Evolutionary conservation across 768 basidiomycete genomes (phyloP).

Genomic region (Kwoniella europaea): DNA sequence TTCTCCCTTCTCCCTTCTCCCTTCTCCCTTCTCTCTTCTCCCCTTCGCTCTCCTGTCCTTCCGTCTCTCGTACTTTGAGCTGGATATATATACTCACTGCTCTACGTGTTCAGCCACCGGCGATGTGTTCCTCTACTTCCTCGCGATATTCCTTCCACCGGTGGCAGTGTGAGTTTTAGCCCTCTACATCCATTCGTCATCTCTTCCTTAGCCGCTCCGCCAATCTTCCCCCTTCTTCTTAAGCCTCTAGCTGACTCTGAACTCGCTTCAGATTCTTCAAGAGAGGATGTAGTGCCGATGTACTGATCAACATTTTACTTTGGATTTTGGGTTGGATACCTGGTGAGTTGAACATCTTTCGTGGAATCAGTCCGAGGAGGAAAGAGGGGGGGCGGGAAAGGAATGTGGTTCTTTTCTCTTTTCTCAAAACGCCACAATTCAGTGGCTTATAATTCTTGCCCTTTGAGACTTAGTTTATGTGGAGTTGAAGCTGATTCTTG

Average conservation of each 20-base stretch:
- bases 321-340: constrained; percentile 65
- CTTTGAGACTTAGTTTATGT: too few species aligned
- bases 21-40: not conserved
- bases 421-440: not conserved
- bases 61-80: not conserved
- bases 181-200: not conserved
- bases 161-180: constrained; percentile 44
- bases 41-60: not conserved
- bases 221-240: not conserved
- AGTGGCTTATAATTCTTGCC: too few species aligned
- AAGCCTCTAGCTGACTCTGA: constrained; percentile 7
- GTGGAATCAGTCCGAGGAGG: not conserved
- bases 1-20: not conserved
- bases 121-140: constrained; percentile 60
- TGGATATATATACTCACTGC: not conserved
- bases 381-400: not conserved
- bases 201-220: not conserved
- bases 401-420: not conserved
- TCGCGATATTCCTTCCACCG: constrained; percentile 54
- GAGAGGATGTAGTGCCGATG: constrained; percentile 15
- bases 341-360: constrained; percentile 35
- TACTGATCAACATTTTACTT: constrained; percentile 58
- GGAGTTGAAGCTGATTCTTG: not conserved
- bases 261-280: constrained; percentile 25
- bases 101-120: constrained; percentile 35